Conservation (phyloP, 306 rosid species). For the Cucumis melo region DNA sequence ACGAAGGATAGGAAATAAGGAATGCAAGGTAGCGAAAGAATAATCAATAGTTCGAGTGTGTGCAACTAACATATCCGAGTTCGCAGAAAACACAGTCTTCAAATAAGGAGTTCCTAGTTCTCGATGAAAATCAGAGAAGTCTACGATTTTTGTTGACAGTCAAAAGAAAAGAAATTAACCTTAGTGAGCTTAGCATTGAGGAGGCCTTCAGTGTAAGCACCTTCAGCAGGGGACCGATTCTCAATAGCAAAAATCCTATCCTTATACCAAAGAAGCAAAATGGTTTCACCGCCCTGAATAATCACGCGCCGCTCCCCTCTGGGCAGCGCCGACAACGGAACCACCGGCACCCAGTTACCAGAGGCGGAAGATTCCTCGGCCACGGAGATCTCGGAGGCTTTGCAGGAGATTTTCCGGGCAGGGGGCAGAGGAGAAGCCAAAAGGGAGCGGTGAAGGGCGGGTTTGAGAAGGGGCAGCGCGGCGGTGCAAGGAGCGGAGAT, state of each 20-base stretch:
- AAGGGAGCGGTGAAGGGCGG: conserved; percentile 2
- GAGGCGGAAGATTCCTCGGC: conserved; percentile 45
- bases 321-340: conserved; percentile 77
- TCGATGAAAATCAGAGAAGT: neutral
- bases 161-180: conserved; percentile 14
- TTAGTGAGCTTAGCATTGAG: conserved; percentile 87
- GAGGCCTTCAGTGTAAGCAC: conserved; percentile 83
- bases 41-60: neutral
- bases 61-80: neutral
- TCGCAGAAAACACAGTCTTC: neutral
- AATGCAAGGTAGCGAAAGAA: neutral
- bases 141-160: neutral
- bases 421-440: neutral
- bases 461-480: neutral
- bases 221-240: conserved; percentile 93
- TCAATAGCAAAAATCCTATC: conserved; percentile 68
- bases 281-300: conserved; percentile 55
- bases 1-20: too few species aligned
- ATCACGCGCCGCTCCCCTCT: conserved; percentile 88
- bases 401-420: conserved; percentile 21
- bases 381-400: conserved; percentile 58
- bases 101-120: neutral
- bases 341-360: conserved; percentile 80
- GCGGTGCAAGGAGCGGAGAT: neutral
- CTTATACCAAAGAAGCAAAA: conserved; percentile 74